A percentile compares a stretch with the other conserved stretches of the same genome.
Conservation (phyloP, 768 basidiomycete genomes). For the Artomyces pyxidatus region DNA sequence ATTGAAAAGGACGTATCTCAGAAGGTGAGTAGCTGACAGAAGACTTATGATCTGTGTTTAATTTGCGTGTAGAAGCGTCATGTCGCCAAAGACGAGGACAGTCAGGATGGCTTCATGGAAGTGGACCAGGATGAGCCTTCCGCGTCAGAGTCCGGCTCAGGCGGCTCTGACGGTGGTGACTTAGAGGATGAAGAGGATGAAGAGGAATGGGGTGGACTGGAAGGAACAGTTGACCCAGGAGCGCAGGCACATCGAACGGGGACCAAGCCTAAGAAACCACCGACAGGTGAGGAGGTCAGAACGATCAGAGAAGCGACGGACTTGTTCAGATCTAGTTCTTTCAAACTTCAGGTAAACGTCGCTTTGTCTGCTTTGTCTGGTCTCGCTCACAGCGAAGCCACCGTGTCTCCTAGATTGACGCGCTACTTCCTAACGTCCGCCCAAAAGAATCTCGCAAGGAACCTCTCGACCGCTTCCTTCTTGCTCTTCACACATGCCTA, state of each 20-base stretch:
- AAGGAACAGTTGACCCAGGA: not conserved
- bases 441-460: constrained; percentile 51
- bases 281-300: constrained; percentile 63
- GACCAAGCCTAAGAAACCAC: constrained; percentile 35
- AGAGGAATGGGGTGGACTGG: constrained; percentile 8
- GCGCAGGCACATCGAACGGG: not conserved
- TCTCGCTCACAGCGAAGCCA: constrained; percentile 4
- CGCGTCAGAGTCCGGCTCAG: too few relatives aligned
- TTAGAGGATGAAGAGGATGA: constrained; percentile 11
- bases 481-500: constrained; percentile 59
- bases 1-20: not conserved
- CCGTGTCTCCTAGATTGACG: constrained; percentile 51
- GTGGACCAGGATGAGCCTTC: too few relatives aligned
- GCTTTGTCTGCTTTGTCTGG: not conserved
- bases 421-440: constrained; percentile 66
- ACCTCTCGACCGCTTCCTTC: constrained; percentile 62
- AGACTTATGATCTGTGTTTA: too few relatives aligned
- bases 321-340: constrained; percentile 68
- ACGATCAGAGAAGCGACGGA: constrained; percentile 66
- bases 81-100: too few relatives aligned
- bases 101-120: too few relatives aligned
- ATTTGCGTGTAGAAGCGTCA: too few relatives aligned
- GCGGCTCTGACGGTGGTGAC: not conserved
- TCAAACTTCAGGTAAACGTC: constrained; percentile 68
- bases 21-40: not conserved